Evolutionary conservation across 768 basidiomycete genomes (phyloP).

Genomic region (Trametes coccinea): DNA sequence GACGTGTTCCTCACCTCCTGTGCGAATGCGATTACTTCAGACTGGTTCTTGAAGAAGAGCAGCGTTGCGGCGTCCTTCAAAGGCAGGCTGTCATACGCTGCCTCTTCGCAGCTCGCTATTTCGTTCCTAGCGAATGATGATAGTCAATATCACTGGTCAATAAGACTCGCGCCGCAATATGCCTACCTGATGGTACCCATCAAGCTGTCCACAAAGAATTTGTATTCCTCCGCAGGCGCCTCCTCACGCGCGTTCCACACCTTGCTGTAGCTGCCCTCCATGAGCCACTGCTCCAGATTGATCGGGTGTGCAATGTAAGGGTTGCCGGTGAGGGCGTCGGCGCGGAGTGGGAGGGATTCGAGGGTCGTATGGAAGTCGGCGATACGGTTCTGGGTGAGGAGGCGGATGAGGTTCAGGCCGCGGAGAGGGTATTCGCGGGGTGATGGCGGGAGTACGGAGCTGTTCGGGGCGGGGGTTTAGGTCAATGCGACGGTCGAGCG

Average conservation of each 20-base stretch:
- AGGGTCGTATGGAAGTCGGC: constrained; percentile 97
- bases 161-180: not conserved
- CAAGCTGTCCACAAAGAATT: constrained; percentile 88
- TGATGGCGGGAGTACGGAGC: constrained; percentile 77
- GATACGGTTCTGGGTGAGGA: constrained; percentile 94
- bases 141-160: not conserved
- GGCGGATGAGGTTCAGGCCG: constrained; percentile 91
- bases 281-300: constrained; percentile 93
- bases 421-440: constrained; percentile 85
- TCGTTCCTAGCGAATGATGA: constrained; percentile 63
- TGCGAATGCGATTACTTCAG: constrained; percentile 83
- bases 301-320: constrained; percentile 82
- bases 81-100: constrained; percentile 89
- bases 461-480: constrained; percentile 29
- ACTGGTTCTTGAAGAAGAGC: constrained; percentile 84
- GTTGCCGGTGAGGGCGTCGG: constrained; percentile 66
- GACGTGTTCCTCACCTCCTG: constrained; percentile 54
- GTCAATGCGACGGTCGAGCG: not conserved
- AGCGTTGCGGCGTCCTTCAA: constrained; percentile 87
- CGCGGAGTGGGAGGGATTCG: constrained; percentile 78
- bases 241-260: constrained; percentile 95
- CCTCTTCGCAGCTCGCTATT: constrained; percentile 95
- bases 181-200: constrained; percentile 89
- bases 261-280: constrained; percentile 98
- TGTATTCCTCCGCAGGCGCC: constrained; percentile 92